Conservation (phyloP, 352 stramenopile genomes). For the Pythium dissimile region DNA sequence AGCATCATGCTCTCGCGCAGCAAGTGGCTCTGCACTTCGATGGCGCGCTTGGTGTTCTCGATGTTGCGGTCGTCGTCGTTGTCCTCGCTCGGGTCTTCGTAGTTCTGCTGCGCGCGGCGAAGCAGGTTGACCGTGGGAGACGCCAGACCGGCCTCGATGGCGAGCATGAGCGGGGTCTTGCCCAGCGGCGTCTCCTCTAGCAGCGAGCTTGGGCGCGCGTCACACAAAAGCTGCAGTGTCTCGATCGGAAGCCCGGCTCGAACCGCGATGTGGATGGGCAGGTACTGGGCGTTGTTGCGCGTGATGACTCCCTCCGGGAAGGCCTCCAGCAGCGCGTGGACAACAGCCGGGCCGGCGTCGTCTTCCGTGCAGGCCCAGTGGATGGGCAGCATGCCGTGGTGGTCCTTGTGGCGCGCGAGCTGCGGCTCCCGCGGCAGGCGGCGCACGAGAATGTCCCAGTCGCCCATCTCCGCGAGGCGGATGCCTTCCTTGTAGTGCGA, state of each 20-base stretch:
- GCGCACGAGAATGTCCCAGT: conserved; percentile 65
- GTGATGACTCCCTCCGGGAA: conserved; percentile 76
- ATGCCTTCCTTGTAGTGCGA: conserved; percentile 82
- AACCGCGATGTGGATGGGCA: conserved; percentile 82
- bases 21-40: conserved; percentile 71
- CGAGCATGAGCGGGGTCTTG: conserved; percentile 68
- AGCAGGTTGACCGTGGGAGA: conserved; percentile 52
- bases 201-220: conserved; percentile 62
- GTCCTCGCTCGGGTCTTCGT: conserved; percentile 44
- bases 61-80: conserved; percentile 63
- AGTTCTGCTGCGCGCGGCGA: conserved; percentile 65
- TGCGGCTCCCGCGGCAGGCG: conserved; percentile 53
- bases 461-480: conserved; percentile 75
- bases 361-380: conserved; percentile 84
- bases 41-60: conserved; percentile 70
- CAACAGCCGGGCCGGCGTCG: conserved; percentile 56
- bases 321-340: conserved; percentile 59
- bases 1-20: conserved; percentile 73
- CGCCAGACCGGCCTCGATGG: conserved; percentile 49
- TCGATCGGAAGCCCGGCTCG: conserved; percentile 46
- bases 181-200: conserved; percentile 68
- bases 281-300: conserved; percentile 79
- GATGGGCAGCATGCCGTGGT: conserved; percentile 81
- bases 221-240: conserved; percentile 55
- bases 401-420: conserved; percentile 73